These are phyloP conservation scores for Microascus cirrosus DNA, from an alignment of 2,329 filamentous ascomycete species.

Conservation along the genomic window DNA sequence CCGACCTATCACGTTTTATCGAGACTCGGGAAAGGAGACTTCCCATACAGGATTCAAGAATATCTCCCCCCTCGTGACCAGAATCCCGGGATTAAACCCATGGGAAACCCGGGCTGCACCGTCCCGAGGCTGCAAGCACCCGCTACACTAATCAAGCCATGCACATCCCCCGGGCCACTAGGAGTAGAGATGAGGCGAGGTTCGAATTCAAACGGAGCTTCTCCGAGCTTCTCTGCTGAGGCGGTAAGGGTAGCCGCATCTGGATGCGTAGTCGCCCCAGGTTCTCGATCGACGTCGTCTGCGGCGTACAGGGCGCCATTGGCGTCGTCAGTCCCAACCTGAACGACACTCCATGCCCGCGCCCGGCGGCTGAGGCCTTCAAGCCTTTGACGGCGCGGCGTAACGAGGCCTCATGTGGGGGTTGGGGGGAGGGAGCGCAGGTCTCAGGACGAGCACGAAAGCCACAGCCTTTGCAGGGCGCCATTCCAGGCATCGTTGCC, in stretches of 20 bases:
- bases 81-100: neutral
- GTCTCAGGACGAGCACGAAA: neutral
- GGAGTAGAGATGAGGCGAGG: neutral
- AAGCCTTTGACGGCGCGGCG: neutral
- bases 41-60: neutral
- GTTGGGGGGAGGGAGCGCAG: neutral
- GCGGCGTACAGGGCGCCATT: neutral
- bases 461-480: neutral
- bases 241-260: neutral
- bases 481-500: neutral
- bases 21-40: neutral
- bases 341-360: neutral
- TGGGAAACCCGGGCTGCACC: neutral
- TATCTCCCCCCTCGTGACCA: constrained; percentile 1
- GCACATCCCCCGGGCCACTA: neutral
- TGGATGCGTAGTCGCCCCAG: neutral
- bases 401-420: neutral
- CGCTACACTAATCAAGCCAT: neutral
- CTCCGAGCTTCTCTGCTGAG: neutral
- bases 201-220: neutral
- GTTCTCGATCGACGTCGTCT: neutral
- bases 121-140: neutral
- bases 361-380: neutral
- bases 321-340: neutral
- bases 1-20: neutral